Percentiles rank a stretch among this genome's conserved stretches.
Conservation (phyloP, 2,329 filamentous ascomycete genomes). For the Sporothrix pallida region DNA sequence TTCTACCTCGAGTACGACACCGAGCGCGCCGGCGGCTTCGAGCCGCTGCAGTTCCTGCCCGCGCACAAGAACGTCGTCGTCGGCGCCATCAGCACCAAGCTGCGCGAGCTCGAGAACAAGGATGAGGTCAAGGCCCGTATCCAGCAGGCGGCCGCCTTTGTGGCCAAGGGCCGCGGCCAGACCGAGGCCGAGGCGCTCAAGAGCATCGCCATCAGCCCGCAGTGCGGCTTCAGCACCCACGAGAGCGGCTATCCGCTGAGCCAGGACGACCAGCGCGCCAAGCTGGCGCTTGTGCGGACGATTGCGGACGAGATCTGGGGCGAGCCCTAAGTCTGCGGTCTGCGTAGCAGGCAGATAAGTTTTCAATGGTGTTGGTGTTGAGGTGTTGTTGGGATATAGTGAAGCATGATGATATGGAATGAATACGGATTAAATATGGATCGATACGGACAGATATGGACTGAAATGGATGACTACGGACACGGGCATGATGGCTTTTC, state of each 20-base stretch:
- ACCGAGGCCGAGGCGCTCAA: conserved; percentile 67
- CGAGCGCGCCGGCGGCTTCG: conserved; percentile 65
- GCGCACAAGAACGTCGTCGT: conserved; percentile 66
- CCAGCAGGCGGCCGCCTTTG: conserved; percentile 65
- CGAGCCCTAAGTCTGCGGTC: conserved; percentile 37
- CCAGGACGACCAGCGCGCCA: conserved; percentile 71
- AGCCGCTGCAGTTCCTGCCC: conserved; percentile 65
- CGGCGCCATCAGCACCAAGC: conserved; percentile 54
- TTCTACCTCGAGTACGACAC: conserved; percentile 56
- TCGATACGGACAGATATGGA: no score
- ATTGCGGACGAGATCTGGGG: conserved; percentile 71
- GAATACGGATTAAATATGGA: no score
- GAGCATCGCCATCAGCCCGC: conserved; percentile 70
- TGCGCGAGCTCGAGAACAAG: conserved; percentile 48
- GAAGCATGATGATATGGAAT: no score
- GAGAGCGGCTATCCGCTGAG: conserved; percentile 73
- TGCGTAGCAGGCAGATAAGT: background rate
- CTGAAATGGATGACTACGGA: no score
- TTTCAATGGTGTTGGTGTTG: background rate
- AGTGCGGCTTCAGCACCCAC: conserved; percentile 72
- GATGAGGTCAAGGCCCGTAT: conserved; percentile 61
- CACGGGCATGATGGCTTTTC: no score
- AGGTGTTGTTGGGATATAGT: no score
- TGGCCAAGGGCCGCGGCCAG: conserved; percentile 67
- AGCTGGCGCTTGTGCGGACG: conserved; percentile 69